Base-by-base conservation (phyloP, 116 monocot species). In the Dioscorea cayenensis region DNA sequence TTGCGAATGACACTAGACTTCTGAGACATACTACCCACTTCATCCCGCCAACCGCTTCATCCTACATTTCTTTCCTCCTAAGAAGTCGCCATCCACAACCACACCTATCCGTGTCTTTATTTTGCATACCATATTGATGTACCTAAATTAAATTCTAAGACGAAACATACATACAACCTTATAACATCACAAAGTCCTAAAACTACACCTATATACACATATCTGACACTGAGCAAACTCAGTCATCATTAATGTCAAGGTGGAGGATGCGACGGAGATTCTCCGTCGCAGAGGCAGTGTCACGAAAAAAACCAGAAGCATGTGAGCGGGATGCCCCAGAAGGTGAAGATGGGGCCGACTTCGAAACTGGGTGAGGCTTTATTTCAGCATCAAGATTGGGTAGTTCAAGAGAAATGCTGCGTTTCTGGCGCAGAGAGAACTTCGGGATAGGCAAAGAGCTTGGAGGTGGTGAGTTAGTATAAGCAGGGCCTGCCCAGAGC, bases 391-490 rank as follows among this genome's bases (percentile, higher is more conserved):
- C 20, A 38, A 67, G 25, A 35, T 6, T 18, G 5, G 86, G 88
- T 48, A 86, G 32, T 18, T 89, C 95, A 16, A 92, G 71, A 7
- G 92, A 89, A 22, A 81, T 28, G 43, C 80, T 82, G 14, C 87
- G 73, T 66, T 90, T 94, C 77, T 80, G 83, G 23, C 79, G 81
- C 29, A 95, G 92, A 7, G 85, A 84, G 81, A 95, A 91, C 35
- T 85, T 92, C 21, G 95, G 95, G 7, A 92, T 85, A 0, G 95
- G 92, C 51, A 95, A 63, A 16, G 92, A 95, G 66, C 92, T 92
- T 8, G 95, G 95, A 3, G 92, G 87, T 3, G 95, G 95, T 18
- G 95, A 95, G 72, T 87, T 95, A 0, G 95, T 85, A 83, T 87
- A 95, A 0, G 87, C 77, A 6, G 92, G 95, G 16, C 95, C 95